Base-by-base conservation (phyloP, 2,329 filamentous ascomycete genomes). In the Chaetothyriales sp. region DNA sequence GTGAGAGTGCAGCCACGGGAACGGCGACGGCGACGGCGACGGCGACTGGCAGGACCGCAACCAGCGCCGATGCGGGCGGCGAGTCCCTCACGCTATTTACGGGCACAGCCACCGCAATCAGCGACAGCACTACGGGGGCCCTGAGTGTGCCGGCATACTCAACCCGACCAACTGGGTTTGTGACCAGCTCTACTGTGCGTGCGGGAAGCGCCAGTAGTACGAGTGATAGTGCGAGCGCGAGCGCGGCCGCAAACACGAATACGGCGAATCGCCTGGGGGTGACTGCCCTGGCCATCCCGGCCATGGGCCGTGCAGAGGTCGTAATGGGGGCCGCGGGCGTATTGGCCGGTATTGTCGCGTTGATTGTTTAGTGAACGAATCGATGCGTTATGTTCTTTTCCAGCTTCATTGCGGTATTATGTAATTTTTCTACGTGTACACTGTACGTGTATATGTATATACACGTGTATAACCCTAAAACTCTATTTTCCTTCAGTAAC, bases 301-400 rank as follows among this genome's bases (percentile, higher is more conserved):
- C 4, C 32, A 39, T 39, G 32, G 32, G 32, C 32, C 32, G 32
- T 2, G 47, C 49, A 19, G 49, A 54, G 26, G 22, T 51, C 6
- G 47, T 51, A 5, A 45, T 54, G 18, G 28, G 49, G 26, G 50
- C 50, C 18, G 53, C 50, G 8, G 53, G 53, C 19, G 18, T 52
- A 1, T n/a, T 54, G n/a, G 50, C 53, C 9, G 50, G 53, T 20
- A 12, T 54, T 18, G 44, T 54, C 18, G 50, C 50, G 5, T 49
- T 54, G 28, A 18, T 54, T 5, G 53, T 50, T 47, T 53, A 43
- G 32, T 12, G 10, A 39, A 5, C 15, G 10, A 5, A 15, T 39
- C 10, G 8, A 5, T 15, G 5, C 10, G 9, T 39, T 15, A 2
- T 10, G n/a, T n/a, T n/a, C n/a, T 10, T 12, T 4, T 39, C 15